phyloP scores from a whole-genome alignment of 129 eudicot species.

The Centrapalus pauciflorus region DNA sequence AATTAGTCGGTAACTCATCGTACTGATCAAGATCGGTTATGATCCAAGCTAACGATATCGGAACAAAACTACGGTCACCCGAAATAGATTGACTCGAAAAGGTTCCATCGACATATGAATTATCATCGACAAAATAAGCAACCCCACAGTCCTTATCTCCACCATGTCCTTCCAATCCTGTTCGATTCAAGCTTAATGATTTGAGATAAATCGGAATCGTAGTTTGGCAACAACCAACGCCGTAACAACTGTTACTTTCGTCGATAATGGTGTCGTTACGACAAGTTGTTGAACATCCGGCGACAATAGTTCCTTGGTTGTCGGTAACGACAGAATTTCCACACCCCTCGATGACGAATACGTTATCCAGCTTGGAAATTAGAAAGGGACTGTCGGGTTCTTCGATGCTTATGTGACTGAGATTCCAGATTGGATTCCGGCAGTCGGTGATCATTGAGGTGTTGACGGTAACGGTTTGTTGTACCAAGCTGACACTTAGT shows the following conservation, averaged over 20 bases:
- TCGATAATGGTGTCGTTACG: background rate
- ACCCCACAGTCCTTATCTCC: constrained; percentile 19
- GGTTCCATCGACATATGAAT: background rate
- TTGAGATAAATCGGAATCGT: constrained; percentile 10
- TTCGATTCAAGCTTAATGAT: background rate
- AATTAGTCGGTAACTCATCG: no score
- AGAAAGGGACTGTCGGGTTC: background rate
- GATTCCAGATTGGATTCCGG: background rate
- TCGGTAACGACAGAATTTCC: background rate
- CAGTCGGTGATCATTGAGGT: constrained; percentile 1
- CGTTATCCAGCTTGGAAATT: background rate
- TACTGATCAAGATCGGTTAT: background rate
- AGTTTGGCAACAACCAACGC: constrained; percentile 26
- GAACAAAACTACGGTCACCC: background rate
- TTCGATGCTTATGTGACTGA: background rate
- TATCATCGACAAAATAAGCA: background rate
- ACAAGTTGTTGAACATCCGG: constrained; percentile 10
- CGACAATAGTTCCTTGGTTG: background rate
- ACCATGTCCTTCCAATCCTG: background rate
- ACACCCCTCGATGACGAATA: background rate
- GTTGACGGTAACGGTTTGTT: background rate
- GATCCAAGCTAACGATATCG: background rate
- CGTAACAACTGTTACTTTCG: constrained; percentile 9
- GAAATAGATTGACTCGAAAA: background rate
- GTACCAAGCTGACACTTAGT: background rate